These are phyloP conservation scores for Funneliformis caledonium DNA, from an alignment of 371 early-diverging fungal species.

Conservation along the genomic window DNA sequence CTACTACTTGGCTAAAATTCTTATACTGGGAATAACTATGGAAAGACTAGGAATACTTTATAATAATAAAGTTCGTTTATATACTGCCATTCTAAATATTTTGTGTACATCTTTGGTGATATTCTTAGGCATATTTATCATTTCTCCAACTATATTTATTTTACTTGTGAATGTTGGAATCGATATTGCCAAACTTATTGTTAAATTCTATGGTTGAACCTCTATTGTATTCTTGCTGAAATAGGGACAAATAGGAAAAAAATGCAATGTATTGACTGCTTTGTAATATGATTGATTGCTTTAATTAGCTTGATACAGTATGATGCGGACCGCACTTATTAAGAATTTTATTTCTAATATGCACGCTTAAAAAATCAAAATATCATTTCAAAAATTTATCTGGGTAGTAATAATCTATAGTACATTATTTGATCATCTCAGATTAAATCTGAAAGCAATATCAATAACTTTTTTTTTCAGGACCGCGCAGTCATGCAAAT, in stretches of 20 bases:
- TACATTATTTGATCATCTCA: too few species aligned
- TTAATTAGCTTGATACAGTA: too few species aligned
- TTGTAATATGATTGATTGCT: too few species aligned
- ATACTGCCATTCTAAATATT: not conserved
- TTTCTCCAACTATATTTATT: not conserved
- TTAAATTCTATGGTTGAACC: constrained; percentile 11
- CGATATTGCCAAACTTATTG: not conserved
- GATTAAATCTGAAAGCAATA: too few species aligned
- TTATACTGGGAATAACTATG: constrained; percentile 1
- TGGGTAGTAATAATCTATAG: too few species aligned
- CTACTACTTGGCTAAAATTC: constrained; percentile 4
- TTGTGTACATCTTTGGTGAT: constrained; percentile 5
- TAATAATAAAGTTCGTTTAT: constrained; percentile 15
- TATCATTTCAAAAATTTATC: too few species aligned
- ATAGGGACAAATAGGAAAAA: constrained; percentile 8
- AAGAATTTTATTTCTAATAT: too few species aligned
- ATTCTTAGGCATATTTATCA: not conserved
- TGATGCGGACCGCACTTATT: too few species aligned
- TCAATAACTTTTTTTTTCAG: constrained; percentile 10
- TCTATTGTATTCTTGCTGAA: constrained; percentile 12
- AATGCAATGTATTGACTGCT: too few species aligned
- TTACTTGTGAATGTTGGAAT: constrained; percentile 5
- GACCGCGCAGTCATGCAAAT: not conserved
- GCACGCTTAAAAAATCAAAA: too few species aligned
- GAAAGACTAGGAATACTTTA: constrained; percentile 2